Base-by-base conservation (phyloP, 768 basidiomycete genomes). In the Clathrus columnatus region DNA sequence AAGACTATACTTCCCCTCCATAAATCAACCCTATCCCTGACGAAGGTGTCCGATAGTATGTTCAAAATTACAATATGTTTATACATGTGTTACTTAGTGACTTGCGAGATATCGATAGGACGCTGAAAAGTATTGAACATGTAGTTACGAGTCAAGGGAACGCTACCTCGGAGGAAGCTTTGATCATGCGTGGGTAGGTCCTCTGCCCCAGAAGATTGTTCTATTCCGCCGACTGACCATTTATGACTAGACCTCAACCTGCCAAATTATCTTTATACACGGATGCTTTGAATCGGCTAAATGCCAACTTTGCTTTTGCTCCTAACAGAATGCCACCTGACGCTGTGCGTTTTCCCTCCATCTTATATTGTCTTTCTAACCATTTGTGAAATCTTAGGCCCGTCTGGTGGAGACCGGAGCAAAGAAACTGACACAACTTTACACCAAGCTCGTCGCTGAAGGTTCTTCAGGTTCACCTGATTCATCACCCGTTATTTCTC, bases 361-460 rank as follows among this genome's bases (percentile, higher is more conserved):
- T 18, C 27, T 17, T 27, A 43, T 23, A 7, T 53, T 41, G 16
- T 36, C 26, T 18, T 48, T 20, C 45, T 26, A 30, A 20, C 30
- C 10, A 29, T 29, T 49, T 2, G 28, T 20, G 2, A 29, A 5
- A 54, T 57, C 26, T 23, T 60, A 75, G 84, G 75, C 85, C n/a
- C 80, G 84, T 42, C 76, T 91, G 4, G 73, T 91, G 7, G 88
- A 91, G 70, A 87, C 87, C 1, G 89, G 90, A 7, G 81, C 82
- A 5, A 90, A 90, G 72, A 90, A 89, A 64, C 73, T 91, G 8
- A 77, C 82, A 0, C 87, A 89, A 61, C 69, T 90, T 11, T 91
- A 85, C 64, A 92, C 87, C n/a, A 89, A 87, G 62, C 75, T 87
- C 28, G 86, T 90, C n/a, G 89, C 90, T 2, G 88, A 90, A 69